Evolutionary conservation across 176 grass and related monocot genomes (phyloP).

Genomic region (Aegilops tauschii): DNA sequence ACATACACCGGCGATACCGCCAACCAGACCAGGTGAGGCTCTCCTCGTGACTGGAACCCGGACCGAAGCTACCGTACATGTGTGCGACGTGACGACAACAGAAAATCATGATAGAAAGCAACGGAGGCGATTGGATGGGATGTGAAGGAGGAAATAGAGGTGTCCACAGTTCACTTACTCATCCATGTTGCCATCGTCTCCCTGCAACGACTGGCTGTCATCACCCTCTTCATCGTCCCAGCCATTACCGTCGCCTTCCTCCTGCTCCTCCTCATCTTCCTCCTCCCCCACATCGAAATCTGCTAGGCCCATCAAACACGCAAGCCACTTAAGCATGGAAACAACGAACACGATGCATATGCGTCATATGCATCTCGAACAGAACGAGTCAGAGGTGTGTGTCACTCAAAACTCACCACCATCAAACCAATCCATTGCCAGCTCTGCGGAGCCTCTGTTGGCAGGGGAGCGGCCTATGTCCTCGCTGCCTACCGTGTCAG

Average conservation of each 20-base stretch:
- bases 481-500: background rate
- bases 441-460: constrained; percentile 4
- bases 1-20: too few species aligned
- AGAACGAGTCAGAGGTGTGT: background rate
- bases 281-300: constrained; percentile 40
- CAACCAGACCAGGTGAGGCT: too few species aligned
- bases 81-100: too few species aligned
- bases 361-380: constrained; percentile 1
- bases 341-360: too few species aligned
- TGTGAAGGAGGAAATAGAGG: background rate
- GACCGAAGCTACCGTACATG: too few species aligned
- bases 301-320: constrained; percentile 25
- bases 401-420: constrained; percentile 22
- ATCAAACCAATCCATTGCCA: constrained; percentile 15
- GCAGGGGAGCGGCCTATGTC: background rate
- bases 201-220: constrained; percentile 24
- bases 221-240: constrained; percentile 21
- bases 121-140: too few species aligned
- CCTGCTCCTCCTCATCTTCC: background rate
- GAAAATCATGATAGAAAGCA: too few species aligned
- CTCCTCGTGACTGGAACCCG: too few species aligned
- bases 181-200: constrained; percentile 30
- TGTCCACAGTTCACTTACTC: constrained; percentile 27
- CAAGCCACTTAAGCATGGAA: background rate
- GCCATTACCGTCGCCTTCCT: background rate